These are phyloP conservation scores for Lentinula edodes DNA, from an alignment of 768 basidiomycete genomes.

Conservation along the genomic window DNA sequence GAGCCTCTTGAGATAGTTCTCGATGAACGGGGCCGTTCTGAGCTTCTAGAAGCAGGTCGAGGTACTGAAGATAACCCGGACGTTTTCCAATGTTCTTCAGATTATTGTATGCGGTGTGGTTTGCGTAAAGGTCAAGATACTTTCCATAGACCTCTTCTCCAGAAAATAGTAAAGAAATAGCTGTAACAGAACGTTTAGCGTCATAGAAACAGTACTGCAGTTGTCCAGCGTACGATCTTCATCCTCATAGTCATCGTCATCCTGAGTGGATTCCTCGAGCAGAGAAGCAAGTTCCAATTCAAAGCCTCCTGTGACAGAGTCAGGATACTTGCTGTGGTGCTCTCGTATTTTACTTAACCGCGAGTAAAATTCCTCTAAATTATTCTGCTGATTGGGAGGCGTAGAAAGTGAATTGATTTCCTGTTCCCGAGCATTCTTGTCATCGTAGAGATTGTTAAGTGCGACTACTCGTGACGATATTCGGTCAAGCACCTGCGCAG, in stretches of 20 bases:
- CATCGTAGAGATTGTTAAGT: conserved; percentile 71
- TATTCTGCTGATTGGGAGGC: conserved; percentile 45
- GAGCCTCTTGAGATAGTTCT: conserved; percentile 65
- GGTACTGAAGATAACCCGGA: conserved; percentile 87
- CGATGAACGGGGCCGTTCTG: conserved; percentile 56
- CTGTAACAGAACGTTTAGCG: conserved; percentile 28
- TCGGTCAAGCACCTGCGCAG: conserved; percentile 83
- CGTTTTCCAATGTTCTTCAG: conserved; percentile 80
- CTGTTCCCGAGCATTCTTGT: conserved; percentile 64
- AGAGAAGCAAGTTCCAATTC: conserved; percentile 79
- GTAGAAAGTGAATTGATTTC: conserved; percentile 63
- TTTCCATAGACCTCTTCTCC: conserved; percentile 95
- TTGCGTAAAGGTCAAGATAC: conserved; percentile 88
- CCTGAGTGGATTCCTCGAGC: conserved; percentile 71
- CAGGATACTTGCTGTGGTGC: conserved; percentile 94
- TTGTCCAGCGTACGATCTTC: conserved; percentile 70
- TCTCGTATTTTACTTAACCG: conserved; percentile 95
- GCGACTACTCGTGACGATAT: conserved; percentile 63
- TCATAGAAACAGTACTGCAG: not conserved
- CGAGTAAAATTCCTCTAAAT: conserved; percentile 92
- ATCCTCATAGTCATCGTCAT: conserved; percentile 65
- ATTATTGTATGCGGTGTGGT: conserved; percentile 87
- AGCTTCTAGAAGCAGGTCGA: conserved; percentile 75
- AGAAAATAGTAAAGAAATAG: conserved; percentile 82
- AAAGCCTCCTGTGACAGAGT: conserved; percentile 75